These are phyloP conservation scores for Apiotrichum gamsii DNA, from an alignment of 1,284 basidiomycete genomes.

Conservation along the genomic window DNA sequence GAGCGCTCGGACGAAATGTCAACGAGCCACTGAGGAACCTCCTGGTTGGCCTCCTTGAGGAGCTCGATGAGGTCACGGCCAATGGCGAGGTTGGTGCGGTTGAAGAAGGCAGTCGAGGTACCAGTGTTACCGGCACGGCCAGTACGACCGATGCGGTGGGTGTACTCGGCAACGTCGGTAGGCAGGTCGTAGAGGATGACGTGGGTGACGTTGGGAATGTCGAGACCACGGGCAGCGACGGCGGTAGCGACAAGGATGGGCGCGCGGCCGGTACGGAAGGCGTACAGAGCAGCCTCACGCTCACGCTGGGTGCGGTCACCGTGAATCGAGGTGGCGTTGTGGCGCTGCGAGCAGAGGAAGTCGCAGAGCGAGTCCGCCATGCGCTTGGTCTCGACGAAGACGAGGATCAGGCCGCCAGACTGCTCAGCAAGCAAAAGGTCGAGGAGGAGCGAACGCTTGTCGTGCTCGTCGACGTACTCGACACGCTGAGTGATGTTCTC, in stretches of 20 bases:
- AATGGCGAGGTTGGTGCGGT: conserved; percentile 85
- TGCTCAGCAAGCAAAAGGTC: conserved; percentile 82
- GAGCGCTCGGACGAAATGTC: conserved; percentile 74
- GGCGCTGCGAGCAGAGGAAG: conserved; percentile 78
- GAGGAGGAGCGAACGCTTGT: conserved; percentile 94
- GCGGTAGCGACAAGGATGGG: conserved; percentile 97
- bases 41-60: conserved; percentile 93
- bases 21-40: conserved; percentile 87
- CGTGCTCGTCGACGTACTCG: conserved; percentile 95
- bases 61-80: conserved; percentile 87
- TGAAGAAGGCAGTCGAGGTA: conserved; percentile 90
- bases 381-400: conserved; percentile 99
- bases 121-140: conserved; percentile 99
- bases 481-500: conserved; percentile 99
- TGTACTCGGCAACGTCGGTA: conserved; percentile 97
- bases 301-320: conserved; percentile 97
- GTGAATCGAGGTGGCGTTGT: conserved; percentile 94
- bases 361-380: conserved; percentile 99
- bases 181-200: conserved; percentile 96
- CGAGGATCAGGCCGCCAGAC: conserved; percentile 74
- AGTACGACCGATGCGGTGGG: conserved; percentile 97
- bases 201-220: conserved; percentile 99
- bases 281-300: conserved; percentile 89
- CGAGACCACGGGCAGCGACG: conserved; percentile 96
- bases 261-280: conserved; percentile 90